phyloP scores from a whole-genome alignment of 2,329 filamentous ascomycete species.

The Myotisia sp. region DNA sequence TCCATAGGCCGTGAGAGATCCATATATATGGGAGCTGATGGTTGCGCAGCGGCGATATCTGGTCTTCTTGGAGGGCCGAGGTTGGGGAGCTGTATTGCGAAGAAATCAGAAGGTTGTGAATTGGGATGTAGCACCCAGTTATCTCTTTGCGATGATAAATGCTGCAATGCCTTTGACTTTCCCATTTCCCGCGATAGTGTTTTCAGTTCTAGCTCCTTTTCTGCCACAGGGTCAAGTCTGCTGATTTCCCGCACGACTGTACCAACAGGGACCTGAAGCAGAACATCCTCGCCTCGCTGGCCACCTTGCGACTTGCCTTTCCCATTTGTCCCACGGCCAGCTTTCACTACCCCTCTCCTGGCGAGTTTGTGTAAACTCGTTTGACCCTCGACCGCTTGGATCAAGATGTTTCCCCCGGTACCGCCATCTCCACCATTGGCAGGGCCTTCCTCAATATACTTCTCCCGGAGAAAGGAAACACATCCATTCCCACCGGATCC shows the following conservation, averaged over 20 bases:
- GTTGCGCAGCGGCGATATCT: constrained; percentile 51
- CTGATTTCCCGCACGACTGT: constrained; percentile 76
- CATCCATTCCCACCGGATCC: constrained; percentile 82
- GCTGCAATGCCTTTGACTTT: constrained; percentile 26
- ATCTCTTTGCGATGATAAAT: constrained; percentile 38
- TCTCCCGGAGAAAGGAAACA: constrained; percentile 84
- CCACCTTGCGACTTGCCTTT: constrained; percentile 43
- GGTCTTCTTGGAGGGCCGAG: constrained; percentile 43
- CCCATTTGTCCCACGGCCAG: constrained; percentile 32
- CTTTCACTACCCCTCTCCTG: constrained; percentile 49
- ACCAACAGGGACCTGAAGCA: constrained; percentile 83
- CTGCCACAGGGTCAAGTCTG: constrained; percentile 59
- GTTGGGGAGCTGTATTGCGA: constrained; percentile 43
- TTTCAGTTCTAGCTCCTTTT: constrained; percentile 39
- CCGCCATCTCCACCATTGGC: constrained; percentile 92
- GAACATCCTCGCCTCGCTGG: constrained; percentile 67
- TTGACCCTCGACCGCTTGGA: constrained; percentile 81
- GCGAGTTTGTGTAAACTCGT: constrained; percentile 88
- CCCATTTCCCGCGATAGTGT: constrained; percentile 20
- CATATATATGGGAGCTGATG: constrained; percentile 55
- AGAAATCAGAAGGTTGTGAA: constrained; percentile 55
- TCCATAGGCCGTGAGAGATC: constrained; percentile 66
- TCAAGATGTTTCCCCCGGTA: constrained; percentile 80
- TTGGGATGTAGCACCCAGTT: constrained; percentile 84
- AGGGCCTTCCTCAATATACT: constrained; percentile 75